A percentile compares a stretch with the other conserved stretches of the same genome.
Conservation (phyloP, 176 grass and related monocot genomes). For the Aechmea fasciata region DNA sequence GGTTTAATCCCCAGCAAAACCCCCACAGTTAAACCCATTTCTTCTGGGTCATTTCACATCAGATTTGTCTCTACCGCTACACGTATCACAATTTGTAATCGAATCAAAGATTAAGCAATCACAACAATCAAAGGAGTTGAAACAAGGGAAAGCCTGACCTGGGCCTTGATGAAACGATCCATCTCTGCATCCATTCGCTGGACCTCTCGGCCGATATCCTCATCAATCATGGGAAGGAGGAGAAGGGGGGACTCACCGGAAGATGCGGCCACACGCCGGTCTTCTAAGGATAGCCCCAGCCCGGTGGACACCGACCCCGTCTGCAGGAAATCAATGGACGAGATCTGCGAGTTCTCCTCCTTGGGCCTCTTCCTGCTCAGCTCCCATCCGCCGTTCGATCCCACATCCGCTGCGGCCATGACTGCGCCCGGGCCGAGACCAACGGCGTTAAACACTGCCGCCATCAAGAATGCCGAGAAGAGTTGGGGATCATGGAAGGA, state of each 20-base stretch:
- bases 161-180: slow-evolving; percentile 90
- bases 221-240: slow-evolving; percentile 71
- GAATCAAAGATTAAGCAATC: too few relatives aligned
- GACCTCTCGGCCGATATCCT: slow-evolving; percentile 84
- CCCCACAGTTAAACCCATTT: too few relatives aligned
- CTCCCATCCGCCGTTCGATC: slow-evolving; percentile 33
- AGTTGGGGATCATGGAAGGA: background rate
- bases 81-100: too few relatives aligned
- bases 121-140: background rate
- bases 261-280: slow-evolving; percentile 58
- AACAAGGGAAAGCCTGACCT: slow-evolving; percentile 37
- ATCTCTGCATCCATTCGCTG: slow-evolving; percentile 89
- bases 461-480: slow-evolving; percentile 3
- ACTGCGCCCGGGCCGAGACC: slow-evolving; percentile 32
- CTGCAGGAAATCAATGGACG: slow-evolving; percentile 95
- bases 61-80: too few relatives aligned
- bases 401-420: slow-evolving; percentile 17
- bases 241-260: slow-evolving; percentile 78
- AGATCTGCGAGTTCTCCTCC: slow-evolving; percentile 99
- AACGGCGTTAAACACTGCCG: slow-evolving; percentile 58
- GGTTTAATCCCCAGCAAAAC: too few relatives aligned
- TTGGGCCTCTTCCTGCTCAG: slow-evolving; percentile 66
- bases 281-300: slow-evolving; percentile 75
- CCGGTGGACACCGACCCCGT: slow-evolving; percentile 97
- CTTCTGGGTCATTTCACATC: too few relatives aligned